Percentiles rank a stretch among this genome's conserved stretches.
Conservation (phyloP, 257 asterid genomes). For the Fraxinus quadrangulata region DNA sequence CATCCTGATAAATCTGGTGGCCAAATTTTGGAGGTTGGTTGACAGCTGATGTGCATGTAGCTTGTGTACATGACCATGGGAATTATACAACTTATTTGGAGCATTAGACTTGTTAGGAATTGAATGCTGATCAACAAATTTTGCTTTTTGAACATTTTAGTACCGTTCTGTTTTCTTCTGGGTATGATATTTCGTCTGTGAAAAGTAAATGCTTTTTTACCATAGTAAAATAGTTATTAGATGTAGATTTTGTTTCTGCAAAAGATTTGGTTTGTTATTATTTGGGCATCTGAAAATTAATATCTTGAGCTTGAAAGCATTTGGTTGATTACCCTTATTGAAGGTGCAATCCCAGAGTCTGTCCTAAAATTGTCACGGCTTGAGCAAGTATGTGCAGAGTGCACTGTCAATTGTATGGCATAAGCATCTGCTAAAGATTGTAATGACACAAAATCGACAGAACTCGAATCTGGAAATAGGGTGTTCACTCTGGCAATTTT, state of each 20-base stretch:
- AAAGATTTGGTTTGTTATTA: conserved; percentile 2
- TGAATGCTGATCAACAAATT: background rate
- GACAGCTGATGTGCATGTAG: conserved; percentile 32
- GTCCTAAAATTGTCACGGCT: background rate
- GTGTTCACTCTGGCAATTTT: no score
- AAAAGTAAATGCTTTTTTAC: conserved; percentile 9
- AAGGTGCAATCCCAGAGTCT: background rate
- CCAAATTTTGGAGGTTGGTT: conserved; percentile 26
- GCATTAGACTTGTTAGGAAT: conserved; percentile 18
- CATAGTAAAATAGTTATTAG: background rate
- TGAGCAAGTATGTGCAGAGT: background rate
- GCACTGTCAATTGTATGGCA: background rate
- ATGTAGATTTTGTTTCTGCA: background rate
- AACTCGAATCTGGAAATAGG: conserved; percentile 2
- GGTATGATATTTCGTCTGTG: conserved; percentile 15
- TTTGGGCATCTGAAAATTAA: conserved; percentile 2
- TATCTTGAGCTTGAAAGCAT: background rate
- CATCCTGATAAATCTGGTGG: conserved; percentile 33
- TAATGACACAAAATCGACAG: background rate
- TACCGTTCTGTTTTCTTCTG: conserved; percentile 6
- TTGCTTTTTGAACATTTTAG: background rate
- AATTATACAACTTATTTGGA: conserved; percentile 6
- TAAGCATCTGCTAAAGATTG: conserved; percentile 2
- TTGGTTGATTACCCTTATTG: background rate
- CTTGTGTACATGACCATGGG: conserved; percentile 32